phyloP scores from a whole-genome alignment of 257 asterid species.

The Catharanthus roseus region DNA sequence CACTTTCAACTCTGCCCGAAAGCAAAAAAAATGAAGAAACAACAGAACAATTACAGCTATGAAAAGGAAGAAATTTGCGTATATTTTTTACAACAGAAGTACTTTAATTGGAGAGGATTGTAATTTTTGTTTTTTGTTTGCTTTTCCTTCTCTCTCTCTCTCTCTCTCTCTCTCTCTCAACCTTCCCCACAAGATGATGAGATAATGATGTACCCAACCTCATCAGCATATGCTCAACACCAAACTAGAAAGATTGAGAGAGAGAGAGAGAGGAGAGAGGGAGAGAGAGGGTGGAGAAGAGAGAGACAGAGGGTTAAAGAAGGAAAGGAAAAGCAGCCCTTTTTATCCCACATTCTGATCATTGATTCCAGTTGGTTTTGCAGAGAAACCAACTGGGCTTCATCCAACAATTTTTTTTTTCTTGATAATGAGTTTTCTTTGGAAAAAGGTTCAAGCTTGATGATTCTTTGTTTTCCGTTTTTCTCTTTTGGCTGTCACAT shows the following conservation, averaged over 20 bases:
- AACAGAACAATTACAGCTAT: conserved; percentile 11
- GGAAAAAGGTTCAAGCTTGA: conserved; percentile 35
- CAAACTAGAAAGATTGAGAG: conserved; percentile 17
- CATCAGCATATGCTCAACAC: conserved; percentile 34
- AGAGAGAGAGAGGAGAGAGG: conserved; percentile 6
- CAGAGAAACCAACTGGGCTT: conserved; percentile 47
- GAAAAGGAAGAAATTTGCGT: conserved; percentile 5
- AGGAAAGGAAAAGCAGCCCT: conserved; percentile 27
- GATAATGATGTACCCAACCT: conserved; percentile 65
- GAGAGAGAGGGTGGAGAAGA: conserved; percentile 20
- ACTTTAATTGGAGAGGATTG: conserved; percentile 10
- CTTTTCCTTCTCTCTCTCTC: conserved; percentile 1
- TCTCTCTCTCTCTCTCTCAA: conserved; percentile 5
- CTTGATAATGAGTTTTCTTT: conserved; percentile 28
- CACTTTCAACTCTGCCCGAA: conserved; percentile 15
- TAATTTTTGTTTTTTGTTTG: conserved; percentile 18
- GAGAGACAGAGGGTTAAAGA: too few species aligned
- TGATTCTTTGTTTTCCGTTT: conserved; percentile 27
- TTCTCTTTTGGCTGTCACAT: conserved; percentile 16
- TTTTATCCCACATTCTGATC: conserved; percentile 38
- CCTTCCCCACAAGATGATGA: conserved; percentile 52
- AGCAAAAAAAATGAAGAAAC: conserved; percentile 1
- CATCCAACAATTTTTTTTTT: conserved; percentile 21
- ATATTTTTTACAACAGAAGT: conserved; percentile 2
- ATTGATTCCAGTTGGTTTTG: conserved; percentile 67